Evolutionary conservation across 1,284 basidiomycete genomes (phyloP), one percentile per base, ranked within the genome.

Genomic region (Laetiporus sulphureus): DNA sequence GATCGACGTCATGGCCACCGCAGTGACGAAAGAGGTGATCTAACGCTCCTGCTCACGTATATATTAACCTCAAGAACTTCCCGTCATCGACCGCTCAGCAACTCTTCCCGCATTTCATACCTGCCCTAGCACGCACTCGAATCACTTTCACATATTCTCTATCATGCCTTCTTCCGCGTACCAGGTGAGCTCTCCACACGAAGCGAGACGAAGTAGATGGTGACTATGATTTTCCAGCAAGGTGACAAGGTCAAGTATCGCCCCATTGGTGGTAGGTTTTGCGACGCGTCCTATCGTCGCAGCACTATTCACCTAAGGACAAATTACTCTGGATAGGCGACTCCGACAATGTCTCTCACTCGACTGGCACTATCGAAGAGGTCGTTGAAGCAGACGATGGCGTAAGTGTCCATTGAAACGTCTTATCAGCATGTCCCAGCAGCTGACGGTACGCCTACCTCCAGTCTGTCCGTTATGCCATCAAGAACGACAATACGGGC

Each of bases 201-300:
- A n/a, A n/a, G n/a, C n/a, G n/a, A n/a, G n/a, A n/a, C n/a, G n/a
- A n/a, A n/a, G n/a, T n/a, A n/a, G n/a, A n/a, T n/a, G n/a, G n/a
- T 45, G 21, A 40, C 31, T 24, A 11, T 23, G 35, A 11, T 20
- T 37, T 2, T 15, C 3, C 38, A 68, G 68, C 49, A 56, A 48
- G 68, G 68, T 37, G 66, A 71, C 45, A 61, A 56, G 44, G 65
- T 71, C 47, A 65, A 69, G 46, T 72, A 71, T 47, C 60, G 64
- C 42, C 66, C 67, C 32, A 61, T 71, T 22, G 70, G 69, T 16
- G 55, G 58, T 55, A 34, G 20, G 47, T 41, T 25, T 16, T 20
- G 7, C 16, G n/a, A 23, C 18, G 3, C n/a, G n/a, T n/a, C n/a
- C n/a, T n/a, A n/a, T n/a, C n/a, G n/a, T n/a, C n/a, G n/a, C n/a